A percentile compares a stretch with the other conserved stretches of the same genome.
Conservation (phyloP, 192 early-diverging fungal genomes). For the Mortierella antarctica region DNA sequence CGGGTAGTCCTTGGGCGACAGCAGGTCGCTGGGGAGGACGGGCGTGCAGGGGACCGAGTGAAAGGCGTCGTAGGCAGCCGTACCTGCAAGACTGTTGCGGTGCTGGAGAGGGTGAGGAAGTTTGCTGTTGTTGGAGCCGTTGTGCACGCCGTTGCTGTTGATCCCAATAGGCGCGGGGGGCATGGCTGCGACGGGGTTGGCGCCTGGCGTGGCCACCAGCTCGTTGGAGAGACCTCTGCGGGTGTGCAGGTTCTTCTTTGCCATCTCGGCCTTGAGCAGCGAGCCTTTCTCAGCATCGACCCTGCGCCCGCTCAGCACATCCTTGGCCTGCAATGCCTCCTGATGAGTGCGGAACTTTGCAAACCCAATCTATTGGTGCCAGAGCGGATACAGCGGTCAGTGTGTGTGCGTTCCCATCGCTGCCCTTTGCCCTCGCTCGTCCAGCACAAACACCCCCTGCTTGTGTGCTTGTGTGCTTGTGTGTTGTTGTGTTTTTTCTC, state of each 20-base stretch:
- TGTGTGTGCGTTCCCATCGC: not conserved
- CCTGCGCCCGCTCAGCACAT: slow-evolving; percentile 90
- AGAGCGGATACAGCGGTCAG: not conserved
- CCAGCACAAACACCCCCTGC: not conserved
- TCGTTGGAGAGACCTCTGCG: slow-evolving; percentile 77
- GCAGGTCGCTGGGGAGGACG: slow-evolving; percentile 64
- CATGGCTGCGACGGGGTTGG: slow-evolving; percentile 7
- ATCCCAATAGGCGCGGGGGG: slow-evolving; percentile 43
- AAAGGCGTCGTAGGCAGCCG: slow-evolving; percentile 56
- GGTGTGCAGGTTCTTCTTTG: slow-evolving; percentile 98
- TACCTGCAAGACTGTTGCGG: slow-evolving; percentile 43
- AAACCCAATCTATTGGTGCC: slow-evolving; percentile 88
- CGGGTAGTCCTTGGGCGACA: slow-evolving; percentile 64
- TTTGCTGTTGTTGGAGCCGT: slow-evolving; percentile 18
- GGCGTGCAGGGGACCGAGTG: slow-evolving; percentile 56
- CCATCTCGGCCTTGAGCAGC: slow-evolving; percentile 97
- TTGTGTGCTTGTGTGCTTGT: slow-evolving; percentile 5
- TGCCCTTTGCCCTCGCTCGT: not conserved
- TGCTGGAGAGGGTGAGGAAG: slow-evolving; percentile 36
- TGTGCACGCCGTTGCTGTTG: slow-evolving; percentile 7
- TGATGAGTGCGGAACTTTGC: slow-evolving; percentile 93
- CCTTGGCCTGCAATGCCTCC: slow-evolving; percentile 93
- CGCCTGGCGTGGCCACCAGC: slow-evolving; percentile 16
- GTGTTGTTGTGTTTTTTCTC: slow-evolving; percentile 22
- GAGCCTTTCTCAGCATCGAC: slow-evolving; percentile 89